Percentiles rank a stretch among this genome's conserved stretches.
These are phyloP conservation scores for Apophysomyces trapeziformis DNA, from an alignment of 371 early-diverging fungal species.

Conservation along the genomic window DNA sequence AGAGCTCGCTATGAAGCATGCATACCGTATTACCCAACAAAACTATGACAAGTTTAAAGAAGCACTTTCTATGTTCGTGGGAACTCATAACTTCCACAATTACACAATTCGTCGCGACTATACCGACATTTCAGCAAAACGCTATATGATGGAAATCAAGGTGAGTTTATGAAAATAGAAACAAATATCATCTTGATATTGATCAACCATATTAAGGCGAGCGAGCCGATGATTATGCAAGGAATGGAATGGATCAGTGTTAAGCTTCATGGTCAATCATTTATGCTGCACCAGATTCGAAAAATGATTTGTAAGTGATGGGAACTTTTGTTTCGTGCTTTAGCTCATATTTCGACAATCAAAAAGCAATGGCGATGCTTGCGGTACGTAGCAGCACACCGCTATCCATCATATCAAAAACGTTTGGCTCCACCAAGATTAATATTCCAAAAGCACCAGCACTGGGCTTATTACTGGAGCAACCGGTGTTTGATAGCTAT, in stretches of 20 bases:
- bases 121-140: conserved; percentile 76
- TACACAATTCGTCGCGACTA: conserved; percentile 87
- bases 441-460: conserved; percentile 99
- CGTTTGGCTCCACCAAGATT: conserved; percentile 70
- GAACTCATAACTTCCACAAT: conserved; percentile 97
- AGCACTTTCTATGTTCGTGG: conserved; percentile 77
- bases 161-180: conserved; percentile 39
- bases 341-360: neutral
- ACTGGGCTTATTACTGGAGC: conserved; percentile 91
- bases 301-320: conserved; percentile 92
- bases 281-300: conserved; percentile 99
- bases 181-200: neutral
- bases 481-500: conserved; percentile 73
- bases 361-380: conserved; percentile 77
- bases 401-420: conserved; percentile 57
- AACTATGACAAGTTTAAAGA: conserved; percentile 62
- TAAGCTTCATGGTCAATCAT: conserved; percentile 96
- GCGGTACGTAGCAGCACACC: conserved; percentile 78
- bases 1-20: conserved; percentile 53
- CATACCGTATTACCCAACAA: conserved; percentile 65
- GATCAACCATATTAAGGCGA: conserved; percentile 36
- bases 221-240: conserved; percentile 77
- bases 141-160: conserved; percentile 80
- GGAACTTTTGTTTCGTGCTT: too few species aligned
- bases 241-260: conserved; percentile 93